These are phyloP conservation scores for Letharia columbiana DNA, from an alignment of 495 filamentous ascomycete species.

Conservation along the genomic window DNA sequence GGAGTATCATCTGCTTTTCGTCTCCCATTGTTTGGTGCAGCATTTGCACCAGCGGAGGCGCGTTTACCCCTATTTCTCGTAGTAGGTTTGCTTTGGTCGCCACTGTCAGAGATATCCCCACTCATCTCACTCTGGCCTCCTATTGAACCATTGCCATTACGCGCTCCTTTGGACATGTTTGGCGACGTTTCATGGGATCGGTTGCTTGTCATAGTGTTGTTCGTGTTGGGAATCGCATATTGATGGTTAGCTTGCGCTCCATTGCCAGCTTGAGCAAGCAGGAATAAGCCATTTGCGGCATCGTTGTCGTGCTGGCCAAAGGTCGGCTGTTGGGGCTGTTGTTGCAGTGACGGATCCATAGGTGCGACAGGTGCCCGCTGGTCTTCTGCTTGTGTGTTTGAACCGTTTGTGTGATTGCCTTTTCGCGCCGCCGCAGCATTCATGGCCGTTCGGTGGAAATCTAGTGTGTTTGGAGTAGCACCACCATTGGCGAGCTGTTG, in stretches of 20 bases:
- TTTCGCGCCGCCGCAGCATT: conserved; percentile 58
- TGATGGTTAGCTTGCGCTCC: conserved; percentile 46
- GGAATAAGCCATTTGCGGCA: conserved; percentile 88
- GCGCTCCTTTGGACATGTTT: conserved; percentile 29
- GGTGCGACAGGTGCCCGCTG: conserved; percentile 37
- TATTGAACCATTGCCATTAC: conserved; percentile 32
- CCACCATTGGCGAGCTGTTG: conserved; percentile 70
- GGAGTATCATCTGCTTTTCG: conserved; percentile 74
- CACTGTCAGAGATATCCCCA: conserved; percentile 62
- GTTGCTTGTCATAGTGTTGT: conserved; percentile 29
- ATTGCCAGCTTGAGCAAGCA: conserved; percentile 70
- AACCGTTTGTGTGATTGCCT: conserved; percentile 37
- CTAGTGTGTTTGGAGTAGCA: conserved; percentile 79
- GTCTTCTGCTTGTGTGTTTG: conserved; percentile 45
- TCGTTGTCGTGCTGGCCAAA: conserved; percentile 87
- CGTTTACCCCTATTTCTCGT: conserved; percentile 65
- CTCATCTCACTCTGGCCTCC: conserved; percentile 54
- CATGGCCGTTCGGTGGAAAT: conserved; percentile 91
- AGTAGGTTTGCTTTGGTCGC: conserved; percentile 53
- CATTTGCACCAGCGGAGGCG: conserved; percentile 39
- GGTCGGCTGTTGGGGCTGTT: conserved; percentile 41
- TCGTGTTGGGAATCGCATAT: conserved; percentile 46
- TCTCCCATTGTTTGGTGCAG: conserved; percentile 45
- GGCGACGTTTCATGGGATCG: conserved; percentile 31
- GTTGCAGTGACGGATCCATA: conserved; percentile 44